Percentiles rank a stretch among this genome's conserved stretches.
Conservation (phyloP, 495 filamentous ascomycete species). For the Podospora anserina region DNA sequence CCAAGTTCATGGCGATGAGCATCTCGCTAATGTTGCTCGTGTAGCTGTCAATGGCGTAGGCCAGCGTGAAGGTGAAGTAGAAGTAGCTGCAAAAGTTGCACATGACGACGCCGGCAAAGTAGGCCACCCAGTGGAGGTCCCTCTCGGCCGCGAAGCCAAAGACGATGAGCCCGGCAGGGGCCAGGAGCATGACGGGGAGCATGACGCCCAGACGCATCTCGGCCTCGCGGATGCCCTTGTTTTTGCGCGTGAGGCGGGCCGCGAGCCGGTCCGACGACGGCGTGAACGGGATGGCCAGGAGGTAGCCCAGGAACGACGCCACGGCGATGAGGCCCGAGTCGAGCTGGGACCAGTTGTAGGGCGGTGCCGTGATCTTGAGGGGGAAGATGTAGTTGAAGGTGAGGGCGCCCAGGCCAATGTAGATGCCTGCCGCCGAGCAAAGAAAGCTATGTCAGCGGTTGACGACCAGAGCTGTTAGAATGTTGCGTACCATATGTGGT, state of each 20-base stretch:
- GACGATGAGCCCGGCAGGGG: slow-evolving; percentile 52
- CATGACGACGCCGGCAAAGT: slow-evolving; percentile 54
- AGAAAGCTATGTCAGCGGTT: slow-evolving; percentile 12
- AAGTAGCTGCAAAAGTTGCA: slow-evolving; percentile 53
- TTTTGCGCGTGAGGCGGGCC: slow-evolving; percentile 52
- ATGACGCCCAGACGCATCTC: slow-evolving; percentile 61
- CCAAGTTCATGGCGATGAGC: slow-evolving; percentile 66
- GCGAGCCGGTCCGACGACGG: slow-evolving; percentile 55
- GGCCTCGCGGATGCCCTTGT: slow-evolving; percentile 56
- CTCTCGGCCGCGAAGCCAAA: slow-evolving; percentile 55
- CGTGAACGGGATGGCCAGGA: slow-evolving; percentile 55
- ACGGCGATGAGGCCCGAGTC: slow-evolving; percentile 56
- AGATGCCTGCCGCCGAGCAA: slow-evolving; percentile 37
- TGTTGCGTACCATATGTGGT: slow-evolving; percentile 47
- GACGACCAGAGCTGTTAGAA: background rate
- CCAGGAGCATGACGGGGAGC: slow-evolving; percentile 52
- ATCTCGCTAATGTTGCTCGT: slow-evolving; percentile 58
- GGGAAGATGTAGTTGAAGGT: slow-evolving; percentile 62
- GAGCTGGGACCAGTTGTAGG: slow-evolving; percentile 57
- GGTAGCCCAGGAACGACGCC: slow-evolving; percentile 50
- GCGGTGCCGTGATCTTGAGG: slow-evolving; percentile 50
- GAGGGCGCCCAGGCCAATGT: slow-evolving; percentile 57
- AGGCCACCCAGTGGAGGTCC: slow-evolving; percentile 55
- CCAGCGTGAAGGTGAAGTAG: slow-evolving; percentile 59
- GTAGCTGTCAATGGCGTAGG: slow-evolving; percentile 59